These are phyloP conservation scores for Erythrobasidium hasegawianum DNA, from an alignment of 1,284 basidiomycete genomes.

Conservation along the genomic window DNA sequence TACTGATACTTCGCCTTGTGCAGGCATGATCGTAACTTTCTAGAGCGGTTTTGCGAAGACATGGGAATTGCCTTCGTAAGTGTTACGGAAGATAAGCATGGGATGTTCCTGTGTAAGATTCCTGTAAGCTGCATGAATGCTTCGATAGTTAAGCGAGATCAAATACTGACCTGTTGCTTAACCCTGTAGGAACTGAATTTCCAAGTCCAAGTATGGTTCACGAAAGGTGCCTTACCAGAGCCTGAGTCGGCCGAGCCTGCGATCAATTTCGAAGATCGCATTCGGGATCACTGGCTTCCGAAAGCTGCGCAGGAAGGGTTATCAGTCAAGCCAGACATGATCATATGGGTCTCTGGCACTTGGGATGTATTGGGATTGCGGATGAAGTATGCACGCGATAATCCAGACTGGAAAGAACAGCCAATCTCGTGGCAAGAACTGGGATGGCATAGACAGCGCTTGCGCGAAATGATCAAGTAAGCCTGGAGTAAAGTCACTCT, in stretches of 20 bases:
- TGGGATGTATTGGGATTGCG: slow-evolving; percentile 13
- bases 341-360: slow-evolving; percentile 12
- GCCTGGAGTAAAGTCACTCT: background rate
- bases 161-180: background rate
- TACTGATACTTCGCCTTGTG: background rate
- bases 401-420: background rate
- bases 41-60: background rate
- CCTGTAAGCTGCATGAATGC: slow-evolving; percentile 7
- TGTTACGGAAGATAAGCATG: background rate
- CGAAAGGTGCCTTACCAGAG: slow-evolving; percentile 9
- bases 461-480: slow-evolving; percentile 6
- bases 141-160: too few species aligned
- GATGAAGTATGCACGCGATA: background rate
- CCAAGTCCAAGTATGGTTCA: slow-evolving; percentile 12
- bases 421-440: slow-evolving; percentile 3
- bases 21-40: background rate
- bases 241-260: background rate
- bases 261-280: slow-evolving; percentile 3
- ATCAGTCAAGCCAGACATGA: slow-evolving; percentile 7
- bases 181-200: background rate
- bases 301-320: background rate
- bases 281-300: background rate
- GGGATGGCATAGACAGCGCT: slow-evolving; percentile 4
- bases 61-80: background rate
- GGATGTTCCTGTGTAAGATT: background rate